Evolutionary conservation across 805 yeast genomes (phyloP).

Genomic region (Candida manassasensis): DNA sequence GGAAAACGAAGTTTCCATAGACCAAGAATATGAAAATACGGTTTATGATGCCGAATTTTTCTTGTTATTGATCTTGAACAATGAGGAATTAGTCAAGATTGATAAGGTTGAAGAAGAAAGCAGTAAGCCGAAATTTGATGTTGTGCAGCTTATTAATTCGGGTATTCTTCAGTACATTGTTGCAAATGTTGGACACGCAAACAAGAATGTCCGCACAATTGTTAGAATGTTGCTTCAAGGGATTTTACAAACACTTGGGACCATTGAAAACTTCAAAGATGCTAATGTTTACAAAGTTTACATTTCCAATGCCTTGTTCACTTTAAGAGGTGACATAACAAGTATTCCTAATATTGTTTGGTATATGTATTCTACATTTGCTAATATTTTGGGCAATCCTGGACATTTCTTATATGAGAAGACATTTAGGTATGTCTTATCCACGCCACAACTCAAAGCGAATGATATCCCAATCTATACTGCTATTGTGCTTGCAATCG

Average conservation of each 20-base stretch:
- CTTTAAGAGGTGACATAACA: slow-evolving; percentile 18
- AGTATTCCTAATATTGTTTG: slow-evolving; percentile 47
- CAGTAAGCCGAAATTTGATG: slow-evolving; percentile 36
- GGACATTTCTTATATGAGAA: slow-evolving; percentile 71
- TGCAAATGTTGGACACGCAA: slow-evolving; percentile 38
- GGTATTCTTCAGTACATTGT: slow-evolving; percentile 49
- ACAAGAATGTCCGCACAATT: slow-evolving; percentile 24
- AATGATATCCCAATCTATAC: slow-evolving; percentile 45
- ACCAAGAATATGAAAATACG: slow-evolving; percentile 21
- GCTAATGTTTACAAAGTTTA: slow-evolving; percentile 50
- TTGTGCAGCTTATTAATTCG: slow-evolving; percentile 55
- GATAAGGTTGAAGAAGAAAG: slow-evolving; percentile 19
- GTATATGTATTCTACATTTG: slow-evolving; percentile 49
- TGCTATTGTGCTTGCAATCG: slow-evolving; percentile 27
- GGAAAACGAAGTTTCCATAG: slow-evolving; percentile 11
- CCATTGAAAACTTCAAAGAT: slow-evolving; percentile 43
- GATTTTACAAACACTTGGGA: slow-evolving; percentile 20
- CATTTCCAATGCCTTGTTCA: slow-evolving; percentile 42
- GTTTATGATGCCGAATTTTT: slow-evolving; percentile 71
- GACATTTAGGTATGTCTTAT: slow-evolving; percentile 59
- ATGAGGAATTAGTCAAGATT: slow-evolving; percentile 52
- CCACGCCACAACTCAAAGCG: slow-evolving; percentile 43
- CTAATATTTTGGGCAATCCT: slow-evolving; percentile 61
- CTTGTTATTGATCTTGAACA: slow-evolving; percentile 55
- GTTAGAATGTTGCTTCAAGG: slow-evolving; percentile 42